Evolutionary conservation across 257 asterid genomes (phyloP).

Genomic region (Scutellaria minor): DNA sequence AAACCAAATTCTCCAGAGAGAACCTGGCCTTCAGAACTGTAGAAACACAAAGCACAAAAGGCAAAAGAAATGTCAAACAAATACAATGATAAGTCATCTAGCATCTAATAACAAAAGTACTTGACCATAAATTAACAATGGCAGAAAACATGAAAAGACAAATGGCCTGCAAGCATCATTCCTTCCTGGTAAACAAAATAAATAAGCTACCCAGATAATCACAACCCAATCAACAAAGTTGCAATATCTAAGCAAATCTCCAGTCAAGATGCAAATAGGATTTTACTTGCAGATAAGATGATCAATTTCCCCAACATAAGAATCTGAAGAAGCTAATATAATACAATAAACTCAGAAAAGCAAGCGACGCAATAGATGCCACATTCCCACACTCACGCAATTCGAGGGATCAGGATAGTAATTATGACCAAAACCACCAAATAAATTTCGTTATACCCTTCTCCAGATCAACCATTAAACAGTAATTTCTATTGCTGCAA

Average conservation of each 20-base stretch:
- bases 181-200: background rate
- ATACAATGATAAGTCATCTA: background rate
- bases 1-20: constrained; percentile 28
- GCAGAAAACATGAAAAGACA: constrained; percentile 8
- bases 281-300: constrained; percentile 12
- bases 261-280: background rate
- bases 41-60: constrained; percentile 14
- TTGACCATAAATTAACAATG: background rate
- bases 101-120: background rate
- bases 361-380: background rate
- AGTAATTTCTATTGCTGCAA: background rate
- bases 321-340: too few species aligned
- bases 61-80: constrained; percentile 5
- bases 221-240: constrained; percentile 7
- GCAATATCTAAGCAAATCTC: constrained; percentile 1
- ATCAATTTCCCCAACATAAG: too few species aligned
- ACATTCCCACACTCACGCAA: constrained; percentile 10
- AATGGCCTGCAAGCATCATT: background rate
- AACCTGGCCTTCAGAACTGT: constrained; percentile 35
- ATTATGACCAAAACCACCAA: constrained; percentile 14
- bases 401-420: constrained; percentile 26
- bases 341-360: too few species aligned
- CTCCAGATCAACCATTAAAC: constrained; percentile 12
- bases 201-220: constrained; percentile 5
- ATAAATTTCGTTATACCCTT: background rate